Base-by-base conservation (phyloP, 2,329 filamentous ascomycete species). In the Penicillium sp. region DNA sequence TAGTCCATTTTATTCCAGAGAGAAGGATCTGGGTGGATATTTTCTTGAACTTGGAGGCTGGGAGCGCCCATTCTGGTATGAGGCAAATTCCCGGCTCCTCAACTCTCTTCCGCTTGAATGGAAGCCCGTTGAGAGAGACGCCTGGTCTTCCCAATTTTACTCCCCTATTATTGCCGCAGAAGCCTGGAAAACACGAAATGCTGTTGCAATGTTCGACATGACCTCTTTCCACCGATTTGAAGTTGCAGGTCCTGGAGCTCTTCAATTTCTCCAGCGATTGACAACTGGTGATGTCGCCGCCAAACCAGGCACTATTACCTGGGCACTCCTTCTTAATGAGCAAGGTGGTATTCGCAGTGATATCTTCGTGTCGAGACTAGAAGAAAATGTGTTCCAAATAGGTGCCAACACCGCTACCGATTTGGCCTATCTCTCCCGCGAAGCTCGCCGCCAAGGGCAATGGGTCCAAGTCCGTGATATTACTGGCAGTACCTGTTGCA, bases 31-130 rank as follows among this genome's bases (percentile, higher is more conserved):
- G 0, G 66, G 66, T 6, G 67, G 67, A 1, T 82, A 75, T 57
- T 86, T 86, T 68, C 75, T 86, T 4, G 84, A 69, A 37, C 50
- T 86, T 55, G 80, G 79, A 12, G 83, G 79, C 0, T 87, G 84
- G 84, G 84, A 87, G 60, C 78, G 83, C 0, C 84, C 84, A 2
- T 80, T 82, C 49, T 86, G 83, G 83, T 87, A 81, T 44, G 80
- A 84, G 54, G 70, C 76, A 0, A 87, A 87, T 57, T 74, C 74
- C 12, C 64, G 73, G 3, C 71, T 86, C 2, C 61, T 86, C 1
- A 68, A 75, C 5, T 68, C 75, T 0, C 64, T 86, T 3, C 84
- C 84, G 0, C 60, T 72, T 0, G 71, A 77, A 34, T 86, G 83
- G 83, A 72, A 71, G 51, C 81, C 83, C 0, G 71, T 78, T 0